Conservation (phyloP, 495 filamentous ascomycete genomes). For the Darksidea phi region DNA sequence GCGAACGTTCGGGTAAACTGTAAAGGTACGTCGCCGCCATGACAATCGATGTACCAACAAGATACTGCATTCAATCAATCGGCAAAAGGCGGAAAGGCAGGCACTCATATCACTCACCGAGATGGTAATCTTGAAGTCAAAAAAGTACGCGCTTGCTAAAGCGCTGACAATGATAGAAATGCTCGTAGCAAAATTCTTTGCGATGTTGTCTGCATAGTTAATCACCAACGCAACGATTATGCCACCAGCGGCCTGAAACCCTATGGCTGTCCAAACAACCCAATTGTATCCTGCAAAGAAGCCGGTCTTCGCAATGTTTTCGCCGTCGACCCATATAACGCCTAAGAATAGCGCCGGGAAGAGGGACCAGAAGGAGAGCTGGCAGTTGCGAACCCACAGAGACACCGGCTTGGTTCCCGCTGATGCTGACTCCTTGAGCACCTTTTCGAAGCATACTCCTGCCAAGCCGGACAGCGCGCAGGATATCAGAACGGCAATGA, state of each 20-base stretch:
- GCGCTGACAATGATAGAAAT: constrained; percentile 85
- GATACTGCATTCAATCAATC: not conserved
- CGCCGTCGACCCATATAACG: constrained; percentile 81
- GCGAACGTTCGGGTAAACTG: constrained; percentile 52
- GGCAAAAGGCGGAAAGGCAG: not conserved
- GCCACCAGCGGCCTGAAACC: constrained; percentile 79
- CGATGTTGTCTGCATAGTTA: constrained; percentile 82
- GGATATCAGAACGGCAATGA: constrained; percentile 72
- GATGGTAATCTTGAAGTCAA: constrained; percentile 69
- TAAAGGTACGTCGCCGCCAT: constrained; percentile 82
- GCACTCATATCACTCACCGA: constrained; percentile 56
- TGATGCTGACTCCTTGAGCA: constrained; percentile 72
- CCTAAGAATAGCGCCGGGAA: constrained; percentile 84
- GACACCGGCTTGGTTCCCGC: constrained; percentile 50
- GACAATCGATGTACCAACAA: constrained; percentile 70
- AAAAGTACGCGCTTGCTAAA: constrained; percentile 78
- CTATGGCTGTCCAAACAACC: constrained; percentile 83
- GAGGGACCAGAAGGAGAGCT: constrained; percentile 87
- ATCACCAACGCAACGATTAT: constrained; percentile 80
- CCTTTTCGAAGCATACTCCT: constrained; percentile 92
- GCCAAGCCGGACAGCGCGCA: constrained; percentile 78
- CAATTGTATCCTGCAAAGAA: constrained; percentile 93
- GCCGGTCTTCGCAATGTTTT: constrained; percentile 74
- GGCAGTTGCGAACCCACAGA: constrained; percentile 91
- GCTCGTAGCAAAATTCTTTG: constrained; percentile 88